A percentile compares a stretch with the other conserved stretches of the same genome.
Conservation (phyloP, 2,329 filamentous ascomycete genomes). For the Exophiala dermatitidis region DNA sequence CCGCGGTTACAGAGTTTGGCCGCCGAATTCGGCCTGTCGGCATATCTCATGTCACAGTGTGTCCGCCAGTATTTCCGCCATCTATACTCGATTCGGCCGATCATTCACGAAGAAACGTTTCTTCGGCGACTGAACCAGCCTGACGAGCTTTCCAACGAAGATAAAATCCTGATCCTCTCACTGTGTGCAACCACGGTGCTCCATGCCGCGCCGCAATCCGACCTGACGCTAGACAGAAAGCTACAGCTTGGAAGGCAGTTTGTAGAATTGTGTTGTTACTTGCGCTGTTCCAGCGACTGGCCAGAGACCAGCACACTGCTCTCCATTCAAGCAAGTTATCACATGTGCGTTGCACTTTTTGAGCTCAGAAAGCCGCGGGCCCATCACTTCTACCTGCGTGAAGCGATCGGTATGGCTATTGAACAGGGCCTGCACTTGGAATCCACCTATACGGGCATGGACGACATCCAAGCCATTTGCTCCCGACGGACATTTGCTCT, state of each 20-base stretch:
- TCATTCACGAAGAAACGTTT: conserved; percentile 25
- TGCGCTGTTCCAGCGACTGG: conserved; percentile 23
- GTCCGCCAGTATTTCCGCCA: conserved; percentile 26
- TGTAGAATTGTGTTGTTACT: conserved; percentile 21
- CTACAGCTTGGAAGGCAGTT: conserved; percentile 24
- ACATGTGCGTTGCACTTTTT: conserved; percentile 25
- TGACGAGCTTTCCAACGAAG: conserved; percentile 22
- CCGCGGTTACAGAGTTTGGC: conserved; percentile 21
- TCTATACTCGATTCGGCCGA: conserved; percentile 25
- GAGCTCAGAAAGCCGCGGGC: conserved; percentile 26
- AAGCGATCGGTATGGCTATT: conserved; percentile 25
- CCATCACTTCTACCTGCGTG: conserved; percentile 26
- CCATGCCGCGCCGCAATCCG: conserved; percentile 25
- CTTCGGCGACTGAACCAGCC: conserved; percentile 15
- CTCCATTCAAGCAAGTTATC: conserved; percentile 25
- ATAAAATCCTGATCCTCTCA: conserved; percentile 25
- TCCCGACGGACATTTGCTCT: conserved; percentile 25
- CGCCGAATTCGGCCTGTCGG: conserved; percentile 25
- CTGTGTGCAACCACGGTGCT: conserved; percentile 26
- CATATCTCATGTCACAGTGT: conserved; percentile 26
- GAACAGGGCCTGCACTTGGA: conserved; percentile 24
- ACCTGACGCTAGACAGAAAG: conserved; percentile 24
- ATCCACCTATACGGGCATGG: conserved; percentile 19
- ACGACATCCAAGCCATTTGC: conserved; percentile 24
- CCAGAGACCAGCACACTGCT: conserved; percentile 22